Conservation (phyloP, 371 early-diverging fungal genomes). For the Encephalitozoon hellem region DNA sequence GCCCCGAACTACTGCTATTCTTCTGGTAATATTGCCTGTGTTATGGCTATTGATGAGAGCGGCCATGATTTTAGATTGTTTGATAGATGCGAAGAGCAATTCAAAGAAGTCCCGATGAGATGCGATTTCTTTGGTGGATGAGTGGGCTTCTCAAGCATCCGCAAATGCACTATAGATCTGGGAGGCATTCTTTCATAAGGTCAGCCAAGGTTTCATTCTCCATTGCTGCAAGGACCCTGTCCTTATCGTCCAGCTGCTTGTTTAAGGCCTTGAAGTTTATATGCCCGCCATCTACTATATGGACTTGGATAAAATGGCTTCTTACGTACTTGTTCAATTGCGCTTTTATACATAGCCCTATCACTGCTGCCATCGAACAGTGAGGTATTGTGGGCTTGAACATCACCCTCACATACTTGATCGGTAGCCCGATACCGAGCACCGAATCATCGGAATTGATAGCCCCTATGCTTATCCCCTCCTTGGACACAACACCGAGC, state of each 20-base stretch:
- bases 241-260: slow-evolving; percentile 96
- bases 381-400: slow-evolving; percentile 97
- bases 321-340: slow-evolving; percentile 73
- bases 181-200: slow-evolving; percentile 43
- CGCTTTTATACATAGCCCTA: slow-evolving; percentile 89
- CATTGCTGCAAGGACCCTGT: slow-evolving; percentile 91
- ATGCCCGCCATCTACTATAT: slow-evolving; percentile 81
- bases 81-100: slow-evolving; percentile 30
- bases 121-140: not conserved
- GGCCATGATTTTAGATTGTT: slow-evolving; percentile 21
- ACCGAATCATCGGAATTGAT: slow-evolving; percentile 62
- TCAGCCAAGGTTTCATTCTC: slow-evolving; percentile 66
- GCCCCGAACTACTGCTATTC: slow-evolving; percentile 49
- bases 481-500: slow-evolving; percentile 62
- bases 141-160: not conserved
- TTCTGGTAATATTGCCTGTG: slow-evolving; percentile 25
- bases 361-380: slow-evolving; percentile 96
- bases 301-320: slow-evolving; percentile 68
- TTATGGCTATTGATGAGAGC: slow-evolving; percentile 15
- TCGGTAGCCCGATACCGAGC: not conserved
- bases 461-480: slow-evolving; percentile 33
- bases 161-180: not conserved
- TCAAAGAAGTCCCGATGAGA: not conserved
- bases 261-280: slow-evolving; percentile 80
- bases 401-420: slow-evolving; percentile 32